phyloP scores from a whole-genome alignment of 2,329 filamentous ascomycete species.

The Ophiosphaerella narmari region DNA sequence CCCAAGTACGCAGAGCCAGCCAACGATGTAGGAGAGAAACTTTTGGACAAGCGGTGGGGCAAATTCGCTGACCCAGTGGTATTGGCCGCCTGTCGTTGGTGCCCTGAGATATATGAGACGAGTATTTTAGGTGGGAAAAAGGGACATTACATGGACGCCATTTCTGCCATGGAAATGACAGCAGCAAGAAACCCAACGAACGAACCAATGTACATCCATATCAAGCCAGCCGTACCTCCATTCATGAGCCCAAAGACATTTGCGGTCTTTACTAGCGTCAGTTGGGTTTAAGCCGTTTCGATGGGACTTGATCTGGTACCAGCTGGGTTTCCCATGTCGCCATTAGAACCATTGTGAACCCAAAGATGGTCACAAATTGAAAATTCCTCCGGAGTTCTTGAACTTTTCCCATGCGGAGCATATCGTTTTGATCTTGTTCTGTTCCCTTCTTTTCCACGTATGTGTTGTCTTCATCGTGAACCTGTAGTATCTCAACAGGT shows the following conservation, averaged over 20 bases:
- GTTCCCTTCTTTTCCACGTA: conserved; percentile 2
- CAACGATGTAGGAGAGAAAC: conserved; percentile 46
- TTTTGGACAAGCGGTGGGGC: conserved; percentile 45
- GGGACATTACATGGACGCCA: conserved; percentile 15
- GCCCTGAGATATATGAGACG: conserved; percentile 17
- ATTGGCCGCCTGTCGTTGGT: conserved; percentile 40
- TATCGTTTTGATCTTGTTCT: conserved; percentile 5
- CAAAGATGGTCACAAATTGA: conserved; percentile 11
- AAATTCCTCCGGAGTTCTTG: conserved; percentile 10
- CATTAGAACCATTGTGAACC: conserved; percentile 7
- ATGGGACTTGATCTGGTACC: neutral
- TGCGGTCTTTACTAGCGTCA: neutral
- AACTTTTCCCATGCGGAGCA: conserved; percentile 11
- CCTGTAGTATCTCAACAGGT: neutral
- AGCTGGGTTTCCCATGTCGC: conserved; percentile 8
- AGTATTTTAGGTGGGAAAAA: neutral
- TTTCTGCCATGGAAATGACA: conserved; percentile 12
- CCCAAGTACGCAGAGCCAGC: conserved; percentile 52
- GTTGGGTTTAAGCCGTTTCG: neutral
- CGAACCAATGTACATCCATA: conserved; percentile 9
- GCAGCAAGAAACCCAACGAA: conserved; percentile 5
- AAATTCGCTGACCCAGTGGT: conserved; percentile 42
- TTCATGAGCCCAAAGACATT: conserved; percentile 3
- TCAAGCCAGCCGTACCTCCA: conserved; percentile 10
- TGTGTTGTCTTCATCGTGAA: neutral